These are phyloP conservation scores for Arthonia radiata DNA, from an alignment of 495 filamentous ascomycete genomes.

Conservation along the genomic window DNA sequence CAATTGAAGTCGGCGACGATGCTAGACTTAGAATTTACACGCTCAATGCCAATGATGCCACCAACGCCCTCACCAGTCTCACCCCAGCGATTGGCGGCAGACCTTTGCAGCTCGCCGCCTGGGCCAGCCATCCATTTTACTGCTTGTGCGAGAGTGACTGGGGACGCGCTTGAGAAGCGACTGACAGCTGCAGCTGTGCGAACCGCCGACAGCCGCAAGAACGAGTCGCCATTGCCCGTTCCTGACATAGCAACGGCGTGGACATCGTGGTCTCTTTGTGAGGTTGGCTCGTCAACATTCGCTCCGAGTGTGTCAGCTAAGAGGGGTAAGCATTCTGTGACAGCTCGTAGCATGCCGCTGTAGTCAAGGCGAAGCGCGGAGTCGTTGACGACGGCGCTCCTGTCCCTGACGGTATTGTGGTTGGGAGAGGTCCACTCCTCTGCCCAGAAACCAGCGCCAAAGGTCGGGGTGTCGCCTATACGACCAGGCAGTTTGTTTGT, in stretches of 20 bases:
- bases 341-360: too few relatives aligned
- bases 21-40: constrained; percentile 13
- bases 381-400: too few relatives aligned
- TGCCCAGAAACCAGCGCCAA: constrained; percentile 78
- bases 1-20: constrained; percentile 59
- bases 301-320: too few relatives aligned
- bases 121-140: constrained; percentile 39
- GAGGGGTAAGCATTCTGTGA: too few relatives aligned
- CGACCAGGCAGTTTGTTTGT: constrained; percentile 73
- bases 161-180: constrained; percentile 26
- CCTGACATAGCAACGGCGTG: constrained; percentile 44
- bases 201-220: constrained; percentile 46
- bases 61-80: constrained; percentile 59
- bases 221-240: constrained; percentile 79
- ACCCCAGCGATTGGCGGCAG: constrained; percentile 53
- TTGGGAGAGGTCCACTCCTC: constrained; percentile 42
- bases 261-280: too few relatives aligned
- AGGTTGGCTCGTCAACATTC: too few relatives aligned
- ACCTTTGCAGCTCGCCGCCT: constrained; percentile 47
- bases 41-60: constrained; percentile 72
- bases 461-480: constrained; percentile 68
- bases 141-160: constrained; percentile 17
- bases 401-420: too few relatives aligned
- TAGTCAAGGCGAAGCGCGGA: too few relatives aligned
- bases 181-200: constrained; percentile 49